Conservation (phyloP, 2,329 filamentous ascomycete species). For the Dothistroma pini region DNA sequence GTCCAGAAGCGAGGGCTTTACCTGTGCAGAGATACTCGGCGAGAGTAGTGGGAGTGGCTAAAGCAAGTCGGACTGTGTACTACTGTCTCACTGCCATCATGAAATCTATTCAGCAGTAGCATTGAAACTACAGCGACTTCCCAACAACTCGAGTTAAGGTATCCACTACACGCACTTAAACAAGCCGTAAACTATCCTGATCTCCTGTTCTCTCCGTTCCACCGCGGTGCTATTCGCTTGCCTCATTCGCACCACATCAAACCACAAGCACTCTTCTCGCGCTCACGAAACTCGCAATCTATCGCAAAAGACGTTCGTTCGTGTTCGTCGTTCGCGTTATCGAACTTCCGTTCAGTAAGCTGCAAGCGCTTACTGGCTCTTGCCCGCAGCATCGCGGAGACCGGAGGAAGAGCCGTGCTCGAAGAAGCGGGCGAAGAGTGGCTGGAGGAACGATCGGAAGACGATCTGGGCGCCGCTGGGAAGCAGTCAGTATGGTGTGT, state of each 20-base stretch:
- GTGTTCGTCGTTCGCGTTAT: background rate
- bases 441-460: constrained; percentile 93
- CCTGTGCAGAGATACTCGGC: background rate
- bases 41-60: background rate
- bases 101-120: background rate
- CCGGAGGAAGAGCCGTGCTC: constrained; percentile 66
- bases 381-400: constrained; percentile 58
- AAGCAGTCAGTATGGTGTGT: constrained; percentile 19
- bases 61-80: background rate
- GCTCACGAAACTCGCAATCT: background rate
- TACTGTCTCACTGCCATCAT: background rate
- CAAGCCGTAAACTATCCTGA: background rate
- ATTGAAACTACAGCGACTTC: background rate
- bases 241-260: constrained; percentile 1
- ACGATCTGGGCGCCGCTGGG: constrained; percentile 86
- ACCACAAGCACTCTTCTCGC: background rate
- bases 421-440: constrained; percentile 93
- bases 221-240: background rate
- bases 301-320: background rate
- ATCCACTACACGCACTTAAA: background rate
- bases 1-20: background rate
- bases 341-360: background rate
- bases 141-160: background rate
- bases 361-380: constrained; percentile 27
- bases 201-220: background rate